Base-by-base conservation (phyloP, 768 basidiomycete species). In the Chlorophyllum brunneum region DNA sequence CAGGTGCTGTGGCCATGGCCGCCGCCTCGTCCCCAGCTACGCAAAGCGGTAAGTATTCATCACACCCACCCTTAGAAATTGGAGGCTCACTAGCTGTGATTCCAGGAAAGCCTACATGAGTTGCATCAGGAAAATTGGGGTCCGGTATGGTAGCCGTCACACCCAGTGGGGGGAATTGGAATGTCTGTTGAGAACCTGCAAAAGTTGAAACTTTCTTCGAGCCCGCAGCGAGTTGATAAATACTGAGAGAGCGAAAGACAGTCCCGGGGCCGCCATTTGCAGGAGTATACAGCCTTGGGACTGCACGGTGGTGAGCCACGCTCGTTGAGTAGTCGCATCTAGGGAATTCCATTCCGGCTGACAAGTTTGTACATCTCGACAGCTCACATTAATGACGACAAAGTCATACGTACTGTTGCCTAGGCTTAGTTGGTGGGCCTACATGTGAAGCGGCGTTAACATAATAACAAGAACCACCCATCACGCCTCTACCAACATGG, bases 21-120 rank as follows among this genome's bases (percentile, higher is more conserved):
- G 59, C 63, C n/a, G 74, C 67, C 51, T 77, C 74, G 45, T 71
- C 74, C 31, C 75, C 75, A 60, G 74, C 74, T 76, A 46, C 26
- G 4, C 3, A 13, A n/a, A n/a, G 7, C 16, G 50, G 3, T 39
- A 0, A 36, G 5, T 39, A 5, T 37, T 37, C 15, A 31, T 31
- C 31, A 31, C 31, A 6, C 6, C 7, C 31, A 31, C 31, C n/a
- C n/a, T n/a, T n/a, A 31, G 24, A 33, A 49, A 2, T 13, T 11
- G 30, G 22, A 7, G 63, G 70, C 36, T 49, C 58, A 77, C 77
- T 79, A 0, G 76, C 72, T 2, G 78, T 79, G 13, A 78, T 67
- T 2, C 77, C 78, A 18, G 72, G 51, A 55, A 72, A 73, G n/a
- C 76, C 77, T 8, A 80, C 72, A 38, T 73, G 61, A 13, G 64